Evolutionary conservation across 2,329 filamentous ascomycete genomes (phyloP).

Genomic region (Erysiphe pulchra): DNA sequence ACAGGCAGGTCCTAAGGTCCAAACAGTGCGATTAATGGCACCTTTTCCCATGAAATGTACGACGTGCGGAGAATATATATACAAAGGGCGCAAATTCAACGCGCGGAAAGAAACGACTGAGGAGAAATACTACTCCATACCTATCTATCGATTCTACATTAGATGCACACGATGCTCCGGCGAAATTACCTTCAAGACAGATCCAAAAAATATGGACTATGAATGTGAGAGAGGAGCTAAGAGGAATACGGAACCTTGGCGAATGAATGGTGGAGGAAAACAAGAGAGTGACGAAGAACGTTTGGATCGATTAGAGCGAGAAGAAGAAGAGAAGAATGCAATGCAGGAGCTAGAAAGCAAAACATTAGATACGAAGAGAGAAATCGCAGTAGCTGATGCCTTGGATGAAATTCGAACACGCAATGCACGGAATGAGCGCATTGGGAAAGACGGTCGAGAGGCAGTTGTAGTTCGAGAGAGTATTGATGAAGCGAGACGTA

Average conservation of each 20-base stretch:
- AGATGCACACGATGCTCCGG: constrained; percentile 64
- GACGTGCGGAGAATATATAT: constrained; percentile 53
- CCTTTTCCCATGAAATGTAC: constrained; percentile 61
- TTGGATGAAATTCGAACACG: constrained; percentile 80
- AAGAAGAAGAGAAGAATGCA: constrained; percentile 61
- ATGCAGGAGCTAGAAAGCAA: constrained; percentile 94
- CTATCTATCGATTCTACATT: constrained; percentile 77
- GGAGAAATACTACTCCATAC: constrained; percentile 69
- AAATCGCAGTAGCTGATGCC: constrained; percentile 93
- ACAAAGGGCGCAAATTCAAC: constrained; percentile 89
- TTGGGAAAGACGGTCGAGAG: constrained; percentile 39
- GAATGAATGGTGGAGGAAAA: constrained; percentile 24
- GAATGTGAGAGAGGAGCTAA: constrained; percentile 54
- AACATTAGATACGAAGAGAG: constrained; percentile 70
- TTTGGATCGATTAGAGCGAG: constrained; percentile 57
- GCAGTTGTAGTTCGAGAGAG: constrained; percentile 25
- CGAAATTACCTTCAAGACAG: constrained; percentile 83
- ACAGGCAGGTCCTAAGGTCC: constrained; percentile 49
- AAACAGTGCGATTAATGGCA: constrained; percentile 76
- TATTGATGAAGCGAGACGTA: constrained; percentile 32
- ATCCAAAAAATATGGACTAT: constrained; percentile 90
- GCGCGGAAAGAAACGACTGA: constrained; percentile 78
- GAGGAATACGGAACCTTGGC: constrained; percentile 84
- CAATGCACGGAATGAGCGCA: constrained; percentile 68
- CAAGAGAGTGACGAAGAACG: constrained; percentile 74